Evolutionary conservation across 2,329 filamentous ascomycete genomes (phyloP), one percentile per base, ranked within the genome.

Genomic region (Exophiala oligosperma): DNA sequence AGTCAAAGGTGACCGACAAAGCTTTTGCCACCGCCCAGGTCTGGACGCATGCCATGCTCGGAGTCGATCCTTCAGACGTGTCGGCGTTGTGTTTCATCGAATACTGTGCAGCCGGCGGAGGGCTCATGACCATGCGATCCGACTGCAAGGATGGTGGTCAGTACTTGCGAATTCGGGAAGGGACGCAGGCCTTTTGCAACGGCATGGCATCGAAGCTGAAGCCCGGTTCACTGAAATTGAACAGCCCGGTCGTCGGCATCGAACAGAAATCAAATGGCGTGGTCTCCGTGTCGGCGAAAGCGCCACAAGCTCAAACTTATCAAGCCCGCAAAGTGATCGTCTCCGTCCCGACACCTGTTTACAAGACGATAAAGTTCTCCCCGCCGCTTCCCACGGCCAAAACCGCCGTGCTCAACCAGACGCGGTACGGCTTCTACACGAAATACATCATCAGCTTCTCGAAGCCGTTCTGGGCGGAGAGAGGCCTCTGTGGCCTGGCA

Each of bases 31-130:
- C 72, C 0, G 74, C 75, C 0, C 73, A 67, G 2, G 72, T 82
- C 28, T 65, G 63, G 63, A 65, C 63, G 21, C 24, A 70, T 52
- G 81, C 76, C 1, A 80, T 81, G 76, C 69, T 83, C 1, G 81
- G 82, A 1, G 68, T 77, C 1, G 79, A 83, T 29, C 76, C 81
- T 0, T 58, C 55, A 1, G 79, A 84, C 7, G 64, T 83, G 2
- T 79, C 76, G 2, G 81, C 82, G 0, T 65, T 81, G 2, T 84
- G 72, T 64, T 83, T 85, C 63, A 71, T 86, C 11, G 74, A 82
- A 64, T 84, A 85, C 70, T 80, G 78, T 72, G 79, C 77, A 60
- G 76, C 74, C 2, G 79, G 80, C 2, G 77, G 77, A 3, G 83
- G 83, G 0, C 69, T 85, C 2, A 60, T 81, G 58, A 71, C 76